Evolutionary conservation across 352 stramenopile species (phyloP), one percentile per base, ranked within the genome.

Genomic region (Phytophthora cryptogea): DNA sequence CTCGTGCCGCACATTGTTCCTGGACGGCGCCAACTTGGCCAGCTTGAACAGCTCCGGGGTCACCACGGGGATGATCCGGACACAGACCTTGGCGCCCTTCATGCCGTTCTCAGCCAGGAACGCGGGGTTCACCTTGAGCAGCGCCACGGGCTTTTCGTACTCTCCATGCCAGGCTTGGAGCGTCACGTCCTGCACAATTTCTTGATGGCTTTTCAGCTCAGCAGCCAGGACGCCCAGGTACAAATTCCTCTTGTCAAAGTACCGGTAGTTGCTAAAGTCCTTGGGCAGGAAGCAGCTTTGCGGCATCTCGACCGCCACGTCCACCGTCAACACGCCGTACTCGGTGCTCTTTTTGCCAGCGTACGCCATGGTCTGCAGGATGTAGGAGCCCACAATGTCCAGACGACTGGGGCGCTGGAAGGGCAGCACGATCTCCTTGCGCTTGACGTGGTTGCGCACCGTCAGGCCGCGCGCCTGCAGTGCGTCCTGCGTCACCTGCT

Each of bases 241-340:
- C 59, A 97, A 47, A 48, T 88, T 92, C 30, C 89, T 77, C 70
- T 96, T 97, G 77, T 97, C 89, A 5, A 88, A 78, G 62, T 96
- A 97, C 23, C 86, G 72, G 68, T 94, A 95, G 72, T 96, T 96
- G 41, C 84, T 66, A 62, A 94, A 93, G 58, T 97, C 90, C 62
- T 96, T 95, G 8, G 85, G 84, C 16, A 95, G 39, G 57, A 97
- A 93, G 67, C 89, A 96, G 6, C 55, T 62, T 6, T 63, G 45
- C 0, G 90, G 90, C 59, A 97, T 96, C 62, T 92, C 76, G 11
- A 96, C 71, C 0, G 88, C 76, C 13, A 97, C 36, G 54, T 97
- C 89, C 31, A 97, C 70, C 0, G 71, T 88, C 33, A 93, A 63
- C 8, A 66, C 62, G 5, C 75, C 70, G 45, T 92, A 92, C 26